These are phyloP conservation scores for Aschersonia sp. DNA, from an alignment of 2,329 filamentous ascomycete genomes.

Conservation along the genomic window DNA sequence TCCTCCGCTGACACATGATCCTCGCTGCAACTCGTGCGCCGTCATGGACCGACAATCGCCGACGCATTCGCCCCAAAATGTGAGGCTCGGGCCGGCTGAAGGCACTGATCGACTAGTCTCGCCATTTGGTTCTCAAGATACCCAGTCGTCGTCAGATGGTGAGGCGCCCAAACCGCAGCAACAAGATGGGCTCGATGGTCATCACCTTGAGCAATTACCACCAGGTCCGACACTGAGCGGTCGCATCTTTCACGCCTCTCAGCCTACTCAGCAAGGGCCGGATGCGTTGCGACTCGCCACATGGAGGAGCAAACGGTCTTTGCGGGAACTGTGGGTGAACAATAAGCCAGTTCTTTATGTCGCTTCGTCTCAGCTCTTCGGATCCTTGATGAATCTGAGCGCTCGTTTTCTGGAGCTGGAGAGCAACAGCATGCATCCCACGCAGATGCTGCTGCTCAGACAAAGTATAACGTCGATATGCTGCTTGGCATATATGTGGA, in stretches of 20 bases:
- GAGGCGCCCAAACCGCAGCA: neutral
- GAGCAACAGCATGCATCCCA: slow-evolving; percentile 61
- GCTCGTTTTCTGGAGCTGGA: slow-evolving; percentile 62
- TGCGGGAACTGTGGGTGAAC: slow-evolving; percentile 35
- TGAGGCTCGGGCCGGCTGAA: neutral
- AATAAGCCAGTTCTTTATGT: slow-evolving; percentile 67
- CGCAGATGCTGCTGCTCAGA: slow-evolving; percentile 71
- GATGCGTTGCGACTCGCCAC: neutral
- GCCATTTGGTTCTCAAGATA: neutral
- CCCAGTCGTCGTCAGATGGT: neutral
- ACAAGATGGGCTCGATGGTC: too few relatives aligned
- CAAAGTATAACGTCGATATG: slow-evolving; percentile 60
- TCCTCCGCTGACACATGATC: neutral
- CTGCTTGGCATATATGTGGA: slow-evolving; percentile 62
- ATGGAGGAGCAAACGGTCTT: slow-evolving; percentile 6
- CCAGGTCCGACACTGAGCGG: slow-evolving; percentile 10
- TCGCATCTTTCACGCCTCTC: slow-evolving; percentile 7
- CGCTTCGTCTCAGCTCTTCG: slow-evolving; percentile 65
- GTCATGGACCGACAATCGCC: neutral
- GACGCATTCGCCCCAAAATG: neutral
- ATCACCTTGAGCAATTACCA: slow-evolving; percentile 4
- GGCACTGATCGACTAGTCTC: too few relatives aligned
- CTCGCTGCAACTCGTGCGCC: neutral
- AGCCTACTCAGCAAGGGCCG: slow-evolving; percentile 2
- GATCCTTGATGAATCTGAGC: slow-evolving; percentile 71